Evolutionary conservation across 2,329 filamentous ascomycete genomes (phyloP).

Genomic region (Fusarium sp.): DNA sequence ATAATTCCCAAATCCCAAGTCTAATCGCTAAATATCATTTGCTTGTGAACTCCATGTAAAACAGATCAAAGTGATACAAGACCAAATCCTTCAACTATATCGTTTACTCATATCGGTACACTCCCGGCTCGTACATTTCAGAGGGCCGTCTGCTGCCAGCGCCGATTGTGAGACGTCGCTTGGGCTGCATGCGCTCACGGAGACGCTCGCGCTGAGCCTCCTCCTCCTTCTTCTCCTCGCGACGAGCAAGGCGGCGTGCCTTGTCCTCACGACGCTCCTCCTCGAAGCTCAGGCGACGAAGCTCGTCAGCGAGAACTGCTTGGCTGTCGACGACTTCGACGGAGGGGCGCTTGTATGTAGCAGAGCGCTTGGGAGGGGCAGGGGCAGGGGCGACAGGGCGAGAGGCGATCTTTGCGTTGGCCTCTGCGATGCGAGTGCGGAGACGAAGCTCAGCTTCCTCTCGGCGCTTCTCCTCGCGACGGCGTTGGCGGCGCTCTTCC

Average conservation of each 20-base stretch:
- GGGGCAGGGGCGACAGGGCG: slow-evolving; percentile 49
- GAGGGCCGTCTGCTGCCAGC: slow-evolving; percentile 50
- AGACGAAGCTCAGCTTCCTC: slow-evolving; percentile 46
- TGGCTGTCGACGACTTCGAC: slow-evolving; percentile 41
- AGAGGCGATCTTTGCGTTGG: slow-evolving; percentile 56
- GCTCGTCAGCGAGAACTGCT: slow-evolving; percentile 49
- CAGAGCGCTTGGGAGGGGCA: slow-evolving; percentile 35
- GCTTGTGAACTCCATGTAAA: slow-evolving; percentile 18
- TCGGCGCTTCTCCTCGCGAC: slow-evolving; percentile 43
- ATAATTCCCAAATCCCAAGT: slow-evolving; percentile 1
- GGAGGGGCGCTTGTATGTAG: slow-evolving; percentile 38
- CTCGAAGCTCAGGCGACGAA: slow-evolving; percentile 49
- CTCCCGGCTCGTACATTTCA: slow-evolving; percentile 52
- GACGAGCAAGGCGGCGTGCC: slow-evolving; percentile 40
- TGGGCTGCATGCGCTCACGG: slow-evolving; percentile 54
- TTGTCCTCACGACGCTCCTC: slow-evolving; percentile 48
- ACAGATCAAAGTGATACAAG: slow-evolving; percentile 36
- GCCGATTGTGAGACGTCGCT: slow-evolving; percentile 51
- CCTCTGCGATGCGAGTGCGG: slow-evolving; percentile 51
- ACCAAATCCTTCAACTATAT: slow-evolving; percentile 14
- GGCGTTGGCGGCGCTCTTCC: slow-evolving; percentile 40
- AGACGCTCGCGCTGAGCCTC: slow-evolving; percentile 54
- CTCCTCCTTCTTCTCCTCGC: slow-evolving; percentile 48
- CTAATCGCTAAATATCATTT: slow-evolving; percentile 31
- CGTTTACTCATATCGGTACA: slow-evolving; percentile 54